phyloP scores from a whole-genome alignment of 495 filamentous ascomycete genomes.

The Penicillium paxilli region DNA sequence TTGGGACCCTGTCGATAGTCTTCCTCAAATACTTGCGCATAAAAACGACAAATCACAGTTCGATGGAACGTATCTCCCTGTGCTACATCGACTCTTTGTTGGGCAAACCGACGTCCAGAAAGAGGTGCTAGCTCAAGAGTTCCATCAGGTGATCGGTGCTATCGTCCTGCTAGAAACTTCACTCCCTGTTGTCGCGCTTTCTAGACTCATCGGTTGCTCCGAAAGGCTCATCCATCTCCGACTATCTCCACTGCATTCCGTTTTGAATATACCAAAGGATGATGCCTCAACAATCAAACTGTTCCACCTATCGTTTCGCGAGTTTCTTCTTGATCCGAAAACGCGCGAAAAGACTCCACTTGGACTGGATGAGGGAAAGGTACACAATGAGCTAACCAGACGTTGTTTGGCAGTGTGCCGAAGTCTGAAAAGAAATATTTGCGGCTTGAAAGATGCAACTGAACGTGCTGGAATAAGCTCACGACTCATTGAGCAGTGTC shows the following conservation, averaged over 20 bases:
- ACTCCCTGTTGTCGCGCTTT: slow-evolving; percentile 16
- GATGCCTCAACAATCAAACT: slow-evolving; percentile 7
- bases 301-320: slow-evolving; percentile 29
- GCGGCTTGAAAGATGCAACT: slow-evolving; percentile 18
- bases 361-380: slow-evolving; percentile 26
- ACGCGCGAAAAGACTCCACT: neutral
- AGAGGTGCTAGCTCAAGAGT: slow-evolving; percentile 12
- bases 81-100: slow-evolving; percentile 20
- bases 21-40: slow-evolving; percentile 16
- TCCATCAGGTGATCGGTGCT: slow-evolving; percentile 12
- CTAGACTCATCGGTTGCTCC: slow-evolving; percentile 8
- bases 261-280: slow-evolving; percentile 25
- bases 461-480: slow-evolving; percentile 20
- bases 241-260: slow-evolving; percentile 22
- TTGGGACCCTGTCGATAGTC: slow-evolving; percentile 10
- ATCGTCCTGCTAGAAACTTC: slow-evolving; percentile 25
- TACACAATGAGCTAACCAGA: neutral
- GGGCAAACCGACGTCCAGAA: neutral
- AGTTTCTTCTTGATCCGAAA: slow-evolving; percentile 24
- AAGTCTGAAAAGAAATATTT: slow-evolving; percentile 40
- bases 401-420: slow-evolving; percentile 32
- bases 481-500: slow-evolving; percentile 13
- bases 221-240: neutral
- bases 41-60: slow-evolving; percentile 5
- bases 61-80: slow-evolving; percentile 20